Evolutionary conservation across 352 stramenopile genomes (phyloP).

Genomic region (Phytophthora pseudosyringae): DNA sequence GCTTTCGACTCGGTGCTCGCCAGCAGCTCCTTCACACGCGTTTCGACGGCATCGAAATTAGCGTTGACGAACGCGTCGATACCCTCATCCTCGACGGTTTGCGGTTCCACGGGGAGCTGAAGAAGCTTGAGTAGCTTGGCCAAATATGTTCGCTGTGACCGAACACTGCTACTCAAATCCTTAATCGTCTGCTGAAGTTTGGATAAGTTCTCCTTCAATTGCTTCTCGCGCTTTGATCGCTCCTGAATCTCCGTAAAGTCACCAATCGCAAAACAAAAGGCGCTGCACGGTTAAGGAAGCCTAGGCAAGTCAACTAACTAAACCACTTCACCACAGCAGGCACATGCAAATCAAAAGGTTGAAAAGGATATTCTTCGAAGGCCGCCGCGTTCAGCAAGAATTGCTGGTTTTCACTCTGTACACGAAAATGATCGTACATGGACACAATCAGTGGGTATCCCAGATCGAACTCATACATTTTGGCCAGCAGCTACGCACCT

Average conservation of each 20-base stretch:
- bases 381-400: conserved; percentile 81
- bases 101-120: conserved; percentile 39
- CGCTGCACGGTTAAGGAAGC: conserved; percentile 64
- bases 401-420: conserved; percentile 83
- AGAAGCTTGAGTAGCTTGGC: conserved; percentile 65
- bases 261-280: conserved; percentile 36
- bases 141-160: conserved; percentile 61
- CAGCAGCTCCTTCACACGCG: conserved; percentile 62
- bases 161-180: conserved; percentile 55
- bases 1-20: conserved; percentile 66
- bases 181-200: conserved; percentile 76
- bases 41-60: conserved; percentile 60
- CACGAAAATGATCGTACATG: not conserved
- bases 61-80: conserved; percentile 50
- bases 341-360: conserved; percentile 30
- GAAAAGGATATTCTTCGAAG: conserved; percentile 89
- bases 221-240: conserved; percentile 61
- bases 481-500: conserved; percentile 38
- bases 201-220: conserved; percentile 69
- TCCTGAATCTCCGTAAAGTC: conserved; percentile 79
- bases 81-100: conserved; percentile 38
- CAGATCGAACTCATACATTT: not conserved
- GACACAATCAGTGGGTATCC: not conserved
- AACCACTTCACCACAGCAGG: conserved; percentile 8
- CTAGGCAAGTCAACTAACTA: conserved; percentile 14